These are phyloP conservation scores for Suillus plorans DNA, from an alignment of 768 basidiomycete genomes.

Conservation along the genomic window DNA sequence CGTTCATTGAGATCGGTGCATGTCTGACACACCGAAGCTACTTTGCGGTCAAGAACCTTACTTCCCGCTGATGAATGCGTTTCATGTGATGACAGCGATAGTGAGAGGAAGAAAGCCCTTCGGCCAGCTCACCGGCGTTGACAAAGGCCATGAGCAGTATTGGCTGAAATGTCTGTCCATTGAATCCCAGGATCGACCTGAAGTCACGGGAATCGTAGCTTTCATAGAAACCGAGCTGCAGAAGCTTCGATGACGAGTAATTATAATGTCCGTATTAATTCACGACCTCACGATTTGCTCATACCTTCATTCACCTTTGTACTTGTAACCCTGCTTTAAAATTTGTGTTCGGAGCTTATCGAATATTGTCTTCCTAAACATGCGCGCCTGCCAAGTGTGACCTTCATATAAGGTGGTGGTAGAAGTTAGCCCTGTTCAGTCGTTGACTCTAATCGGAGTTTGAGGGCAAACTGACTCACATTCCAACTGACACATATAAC, in stretches of 20 bases:
- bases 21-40: not conserved
- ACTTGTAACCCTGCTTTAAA: not conserved
- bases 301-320: not conserved
- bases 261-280: not conserved
- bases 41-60: not conserved
- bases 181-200: not conserved
- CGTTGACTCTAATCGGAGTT: too few relatives aligned
- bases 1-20: not conserved
- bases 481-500: too few relatives aligned
- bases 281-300: not conserved
- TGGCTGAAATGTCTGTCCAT: not conserved
- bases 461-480: too few relatives aligned
- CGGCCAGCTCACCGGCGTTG: not conserved
- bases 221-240: not conserved
- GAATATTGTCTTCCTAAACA: not conserved
- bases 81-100: not conserved
- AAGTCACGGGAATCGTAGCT: not conserved
- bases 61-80: fast-evolving
- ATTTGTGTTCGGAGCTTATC: not conserved
- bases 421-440: not conserved
- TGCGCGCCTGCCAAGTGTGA: not conserved
- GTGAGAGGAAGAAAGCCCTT: not conserved
- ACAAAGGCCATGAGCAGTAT: not conserved
- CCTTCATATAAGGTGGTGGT: not conserved
- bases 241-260: not conserved